These are phyloP conservation scores for Chimonanthus praecox DNA, from an alignment of 164 flowering plant genomes.

Conservation along the genomic window DNA sequence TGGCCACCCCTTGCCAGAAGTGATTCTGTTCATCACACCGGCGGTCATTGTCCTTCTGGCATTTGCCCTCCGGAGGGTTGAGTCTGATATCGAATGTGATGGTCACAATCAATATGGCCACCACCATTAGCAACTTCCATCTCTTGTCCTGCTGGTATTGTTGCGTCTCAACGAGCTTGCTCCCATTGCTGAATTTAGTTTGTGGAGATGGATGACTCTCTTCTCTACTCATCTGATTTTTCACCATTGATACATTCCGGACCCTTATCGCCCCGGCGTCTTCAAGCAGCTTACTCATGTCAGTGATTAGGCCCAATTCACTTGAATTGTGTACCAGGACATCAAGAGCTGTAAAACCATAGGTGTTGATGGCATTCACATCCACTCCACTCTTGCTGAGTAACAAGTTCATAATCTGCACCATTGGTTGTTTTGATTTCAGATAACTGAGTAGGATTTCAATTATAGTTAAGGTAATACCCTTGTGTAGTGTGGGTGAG, in stretches of 20 bases:
- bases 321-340: not conserved
- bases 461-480: too few species aligned
- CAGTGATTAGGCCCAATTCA: not conserved
- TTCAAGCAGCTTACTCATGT: not conserved
- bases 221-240: too few species aligned
- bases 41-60: not conserved
- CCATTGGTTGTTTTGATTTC: too few species aligned
- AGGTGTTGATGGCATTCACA: not conserved
- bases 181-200: not conserved
- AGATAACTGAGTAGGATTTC: too few species aligned
- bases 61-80: not conserved
- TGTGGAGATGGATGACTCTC: too few species aligned
- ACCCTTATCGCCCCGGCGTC: not conserved
- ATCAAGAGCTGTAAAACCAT: not conserved
- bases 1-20: too few species aligned
- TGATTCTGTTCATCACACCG: not conserved
- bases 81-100: not conserved
- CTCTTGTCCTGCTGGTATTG: not conserved
- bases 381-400: not conserved
- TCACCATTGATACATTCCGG: too few species aligned
- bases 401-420: not conserved
- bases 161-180: not conserved
- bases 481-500: too few species aligned
- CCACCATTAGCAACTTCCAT: constrained; percentile 11
- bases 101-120: constrained; percentile 17